Evolutionary conservation across 306 rosid species (phyloP), one percentile per base, ranked within the genome.

Genomic region (Inga leiocalycina): DNA sequence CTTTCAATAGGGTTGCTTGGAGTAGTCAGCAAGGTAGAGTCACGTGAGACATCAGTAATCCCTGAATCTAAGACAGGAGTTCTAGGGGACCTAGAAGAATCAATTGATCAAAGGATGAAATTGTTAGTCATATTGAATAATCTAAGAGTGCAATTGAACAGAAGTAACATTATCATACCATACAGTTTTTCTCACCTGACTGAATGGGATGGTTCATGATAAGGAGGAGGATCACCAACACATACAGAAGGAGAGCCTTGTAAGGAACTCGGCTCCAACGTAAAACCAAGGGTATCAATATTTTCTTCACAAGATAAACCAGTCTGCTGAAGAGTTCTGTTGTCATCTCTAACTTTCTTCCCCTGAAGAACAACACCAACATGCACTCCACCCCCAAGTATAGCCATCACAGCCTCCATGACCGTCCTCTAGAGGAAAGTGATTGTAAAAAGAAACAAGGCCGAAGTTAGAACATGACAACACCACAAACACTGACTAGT

Each of bases 291-390:
- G 48, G 86, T 81, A 84, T 88, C 94, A 69, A 91, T 64, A 86
- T 89, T 92, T 85, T 93, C 94, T 87, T 96, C 88, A 84, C 89
- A 79, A 44, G 94, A 90, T 51, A 96, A 82, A 71, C 98, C 98
- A 3, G 94, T 91, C 89, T 96, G 99, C 72, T 77, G 78, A 52
- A 96, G 92, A 70, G 97, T 96, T 86, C 85, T 87, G 77, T 84
- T 70, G 82, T 96, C 99, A 79, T 96, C 98, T 82, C 90, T 87
- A 74, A 96, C 84, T 77, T 87, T 96, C 84, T 90, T 88, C 81
- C 98, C 99, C 70, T 92, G 89, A 84, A 88, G 84, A 64, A 87
- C 87, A 86, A 96, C 91, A 45, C 97, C 98, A 17, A 96, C 92
- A 78, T 64, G 92, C 76, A 91, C 80, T 52, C 92, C 98, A 79